Evolutionary conservation across 2,329 filamentous ascomycete species (phyloP), one percentile per base, ranked within the genome.

Genomic region (Penicillium rolfsii): DNA sequence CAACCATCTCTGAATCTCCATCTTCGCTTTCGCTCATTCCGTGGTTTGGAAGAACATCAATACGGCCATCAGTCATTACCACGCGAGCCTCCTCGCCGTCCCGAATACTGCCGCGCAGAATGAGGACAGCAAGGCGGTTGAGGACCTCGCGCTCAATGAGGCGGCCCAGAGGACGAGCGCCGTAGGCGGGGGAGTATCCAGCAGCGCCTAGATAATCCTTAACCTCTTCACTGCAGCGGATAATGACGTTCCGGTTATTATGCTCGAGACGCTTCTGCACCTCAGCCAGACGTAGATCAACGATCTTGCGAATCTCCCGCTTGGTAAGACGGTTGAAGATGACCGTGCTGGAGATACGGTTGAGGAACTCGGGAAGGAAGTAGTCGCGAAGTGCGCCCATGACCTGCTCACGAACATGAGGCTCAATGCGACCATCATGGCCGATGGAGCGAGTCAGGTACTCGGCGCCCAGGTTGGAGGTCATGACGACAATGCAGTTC

Each of bases 401-500:
- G 72, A 99, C 94, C 64, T 98, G 83, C 74, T 97, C 93, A 63
- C 86, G 86, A 0, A 93, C 97, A 1, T 90, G 88, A 0, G 88
- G 84, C 70, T 99, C 95, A 67, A 99, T 95, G 73, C 83, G 88
- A 70, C 94, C 94, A 70, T 96, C 91, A 55, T 89, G 87, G 55
- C 85, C 86, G 58, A 89, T 88, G 16, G 91, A 89, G 24, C 93
- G 89, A 41, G 91, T 82, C n/a, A 99, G 89, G 76, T 89, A 96
- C 76, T 98, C 95, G 35, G 95, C 95, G 67, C 95, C 95, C 63
- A 99, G 79, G 81, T 99, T 99, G 72, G 93, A 97, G 0, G 95
- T 99, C 93, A 99, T 96, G 79, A 99, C 95, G 46, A 99, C 94
- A 69, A 99, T 98, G 76, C 94, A 98, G 84, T 99, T 99, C 80